Evolutionary conservation across 768 basidiomycete genomes (phyloP).

Genomic region (Gloeopeniophorella convolvens): DNA sequence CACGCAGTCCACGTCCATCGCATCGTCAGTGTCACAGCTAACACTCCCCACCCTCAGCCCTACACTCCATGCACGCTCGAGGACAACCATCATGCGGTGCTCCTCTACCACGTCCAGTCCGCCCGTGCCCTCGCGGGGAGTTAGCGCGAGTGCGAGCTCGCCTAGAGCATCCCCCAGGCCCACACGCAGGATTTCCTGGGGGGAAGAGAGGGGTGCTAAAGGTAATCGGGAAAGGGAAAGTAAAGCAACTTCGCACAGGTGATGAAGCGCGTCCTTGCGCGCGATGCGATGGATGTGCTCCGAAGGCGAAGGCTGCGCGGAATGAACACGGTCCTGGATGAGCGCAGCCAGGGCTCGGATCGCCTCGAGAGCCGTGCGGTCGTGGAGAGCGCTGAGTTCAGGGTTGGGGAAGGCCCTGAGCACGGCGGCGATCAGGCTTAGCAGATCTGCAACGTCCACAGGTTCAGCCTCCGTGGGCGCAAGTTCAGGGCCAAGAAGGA

Average conservation of each 20-base stretch:
- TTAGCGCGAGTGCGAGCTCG: constrained; percentile 4
- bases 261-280: constrained; percentile 14
- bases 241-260: constrained; percentile 5
- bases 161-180: constrained; percentile 8
- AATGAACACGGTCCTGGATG: not conserved
- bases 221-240: constrained; percentile 4
- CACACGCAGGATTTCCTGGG: not conserved
- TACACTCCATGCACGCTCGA: constrained; percentile 13
- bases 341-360: constrained; percentile 8
- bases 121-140: not conserved
- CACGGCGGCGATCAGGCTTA: not conserved
- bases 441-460: not conserved
- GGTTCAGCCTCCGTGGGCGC: not conserved
- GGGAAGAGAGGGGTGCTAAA: not conserved
- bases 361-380: constrained; percentile 4
- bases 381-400: not conserved
- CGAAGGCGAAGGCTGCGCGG: not conserved
- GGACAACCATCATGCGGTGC: constrained; percentile 3
- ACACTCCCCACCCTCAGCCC: constrained; percentile 5
- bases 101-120: constrained; percentile 10
- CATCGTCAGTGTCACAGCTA: not conserved
- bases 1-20: not conserved
- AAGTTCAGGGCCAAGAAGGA: not conserved
- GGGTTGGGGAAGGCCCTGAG: not conserved
- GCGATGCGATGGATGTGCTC: constrained; percentile 11